phyloP scores from a whole-genome alignment of 75 land plant genomes.

The Adiantum capillusveneris region DNA sequence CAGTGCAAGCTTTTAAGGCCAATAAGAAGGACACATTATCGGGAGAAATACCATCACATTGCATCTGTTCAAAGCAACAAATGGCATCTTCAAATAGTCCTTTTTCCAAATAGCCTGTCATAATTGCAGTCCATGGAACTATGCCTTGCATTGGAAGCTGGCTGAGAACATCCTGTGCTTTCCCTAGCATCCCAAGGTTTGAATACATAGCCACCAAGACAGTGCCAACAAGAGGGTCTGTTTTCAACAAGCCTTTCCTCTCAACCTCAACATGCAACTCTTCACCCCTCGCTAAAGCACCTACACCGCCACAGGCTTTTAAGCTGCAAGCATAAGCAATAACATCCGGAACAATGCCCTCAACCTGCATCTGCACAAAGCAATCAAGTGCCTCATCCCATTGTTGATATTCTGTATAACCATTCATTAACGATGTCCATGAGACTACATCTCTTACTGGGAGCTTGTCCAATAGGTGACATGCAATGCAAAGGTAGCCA shows the following conservation, averaged over 20 bases:
- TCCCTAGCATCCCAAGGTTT: slow-evolving; percentile 26
- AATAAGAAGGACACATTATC: too few relatives aligned
- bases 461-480: slow-evolving; percentile 36
- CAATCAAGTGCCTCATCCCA: slow-evolving; percentile 19
- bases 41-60: slow-evolving; percentile 28
- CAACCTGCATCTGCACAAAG: slow-evolving; percentile 26
- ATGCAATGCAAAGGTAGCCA: slow-evolving; percentile 19
- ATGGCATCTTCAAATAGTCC: slow-evolving; percentile 33
- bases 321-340: slow-evolving; percentile 23
- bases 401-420: slow-evolving; percentile 17
- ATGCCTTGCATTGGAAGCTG: slow-evolving; percentile 14
- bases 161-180: slow-evolving; percentile 34
- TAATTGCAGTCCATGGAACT: slow-evolving; percentile 56
- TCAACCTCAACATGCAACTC: slow-evolving; percentile 8
- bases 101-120: slow-evolving; percentile 31
- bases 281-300: slow-evolving; percentile 2
- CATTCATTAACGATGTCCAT: slow-evolving; percentile 43
- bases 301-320: slow-evolving; percentile 24
- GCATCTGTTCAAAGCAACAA: slow-evolving; percentile 35
- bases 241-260: slow-evolving; percentile 15
- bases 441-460: slow-evolving; percentile 31
- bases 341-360: slow-evolving; percentile 22
- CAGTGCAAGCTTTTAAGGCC: slow-evolving; percentile 36
- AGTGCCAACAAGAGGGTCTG: slow-evolving; percentile 29
- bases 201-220: slow-evolving; percentile 62